Conservation (phyloP, 139 green algal species). For the Chlamydomonas sphaeroides region DNA sequence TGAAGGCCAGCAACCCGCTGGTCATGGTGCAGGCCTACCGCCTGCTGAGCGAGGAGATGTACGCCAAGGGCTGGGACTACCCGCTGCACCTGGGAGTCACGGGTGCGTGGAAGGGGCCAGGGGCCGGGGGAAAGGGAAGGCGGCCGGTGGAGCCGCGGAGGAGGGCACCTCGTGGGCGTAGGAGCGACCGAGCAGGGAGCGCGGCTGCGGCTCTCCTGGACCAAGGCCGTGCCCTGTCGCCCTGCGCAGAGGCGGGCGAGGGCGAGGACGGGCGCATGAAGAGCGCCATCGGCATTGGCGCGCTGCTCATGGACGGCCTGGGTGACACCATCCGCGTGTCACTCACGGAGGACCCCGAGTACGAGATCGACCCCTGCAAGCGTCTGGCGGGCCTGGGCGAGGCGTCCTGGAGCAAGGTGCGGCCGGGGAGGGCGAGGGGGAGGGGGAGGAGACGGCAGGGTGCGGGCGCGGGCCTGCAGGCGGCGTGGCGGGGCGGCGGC, state of each 20-base stretch:
- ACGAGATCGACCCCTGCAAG: conserved; percentile 95
- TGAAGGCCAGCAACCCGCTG: conserved; percentile 95
- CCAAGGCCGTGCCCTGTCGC: too few relatives aligned
- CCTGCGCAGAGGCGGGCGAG: conserved; percentile 85
- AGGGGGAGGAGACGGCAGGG: background rate
- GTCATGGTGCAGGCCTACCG: conserved; percentile 86
- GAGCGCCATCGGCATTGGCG: conserved; percentile 96
- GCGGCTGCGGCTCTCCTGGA: too few relatives aligned
- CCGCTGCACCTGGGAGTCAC: conserved; percentile 97
- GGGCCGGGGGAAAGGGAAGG: background rate
- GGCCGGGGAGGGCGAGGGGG: background rate
- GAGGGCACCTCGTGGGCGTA: too few relatives aligned
- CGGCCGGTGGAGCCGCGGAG: background rate
- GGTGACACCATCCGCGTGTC: conserved; percentile 98
- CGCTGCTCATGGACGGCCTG: conserved; percentile 97
- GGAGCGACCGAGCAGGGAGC: too few relatives aligned
- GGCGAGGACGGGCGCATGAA: conserved; percentile 99
- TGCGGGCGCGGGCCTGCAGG: too few relatives aligned
- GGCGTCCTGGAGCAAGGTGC: conserved; percentile 58
- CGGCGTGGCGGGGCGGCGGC: too few relatives aligned
- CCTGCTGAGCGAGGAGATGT: conserved; percentile 94
- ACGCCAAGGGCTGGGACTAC: conserved; percentile 95
- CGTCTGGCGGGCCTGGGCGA: conserved; percentile 84
- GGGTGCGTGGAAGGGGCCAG: conserved; percentile 46
- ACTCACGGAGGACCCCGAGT: conserved; percentile 92